These are phyloP conservation scores for Oryza glaberrima DNA, from an alignment of 176 grass and related monocot species.

Conservation along the genomic window DNA sequence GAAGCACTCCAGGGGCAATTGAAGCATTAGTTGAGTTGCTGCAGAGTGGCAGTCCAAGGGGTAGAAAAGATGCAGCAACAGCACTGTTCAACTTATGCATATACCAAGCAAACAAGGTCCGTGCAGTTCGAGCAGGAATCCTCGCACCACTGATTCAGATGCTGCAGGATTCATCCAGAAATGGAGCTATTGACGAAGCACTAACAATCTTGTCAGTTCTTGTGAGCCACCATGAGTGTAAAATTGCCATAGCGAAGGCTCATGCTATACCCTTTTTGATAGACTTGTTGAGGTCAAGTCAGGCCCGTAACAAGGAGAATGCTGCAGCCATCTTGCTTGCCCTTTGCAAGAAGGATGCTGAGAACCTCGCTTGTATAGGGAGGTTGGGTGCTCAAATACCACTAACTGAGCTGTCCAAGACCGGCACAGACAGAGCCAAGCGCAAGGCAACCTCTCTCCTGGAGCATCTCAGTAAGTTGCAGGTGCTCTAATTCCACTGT, in stretches of 20 bases:
- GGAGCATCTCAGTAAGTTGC: constrained; percentile 90
- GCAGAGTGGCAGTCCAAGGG: constrained; percentile 74
- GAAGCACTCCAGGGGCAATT: constrained; percentile 80
- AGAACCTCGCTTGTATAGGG: constrained; percentile 87
- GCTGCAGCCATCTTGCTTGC: constrained; percentile 86
- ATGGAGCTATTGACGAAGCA: constrained; percentile 73
- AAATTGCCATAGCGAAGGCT: constrained; percentile 77
- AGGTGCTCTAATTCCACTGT: constrained; percentile 61
- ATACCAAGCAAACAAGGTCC: constrained; percentile 90
- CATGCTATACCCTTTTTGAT: constrained; percentile 82
- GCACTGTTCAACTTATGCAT: constrained; percentile 97
- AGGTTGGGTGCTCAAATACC: constrained; percentile 90
- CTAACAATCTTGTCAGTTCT: constrained; percentile 88
- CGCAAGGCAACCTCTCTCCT: constrained; percentile 90
- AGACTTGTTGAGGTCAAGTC: constrained; percentile 79
- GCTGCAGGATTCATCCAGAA: constrained; percentile 83
- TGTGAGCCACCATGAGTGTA: constrained; percentile 90
- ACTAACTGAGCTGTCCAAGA: constrained; percentile 82
- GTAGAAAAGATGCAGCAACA: constrained; percentile 90
- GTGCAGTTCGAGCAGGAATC: constrained; percentile 81
- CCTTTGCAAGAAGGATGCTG: constrained; percentile 91
- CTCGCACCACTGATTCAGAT: constrained; percentile 73
- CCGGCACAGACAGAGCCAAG: constrained; percentile 90
- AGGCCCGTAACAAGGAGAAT: constrained; percentile 92
- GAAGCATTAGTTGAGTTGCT: constrained; percentile 84